Evolutionary conservation across 306 rosid genomes (phyloP).

Genomic region (Cucurbita moschata): DNA sequence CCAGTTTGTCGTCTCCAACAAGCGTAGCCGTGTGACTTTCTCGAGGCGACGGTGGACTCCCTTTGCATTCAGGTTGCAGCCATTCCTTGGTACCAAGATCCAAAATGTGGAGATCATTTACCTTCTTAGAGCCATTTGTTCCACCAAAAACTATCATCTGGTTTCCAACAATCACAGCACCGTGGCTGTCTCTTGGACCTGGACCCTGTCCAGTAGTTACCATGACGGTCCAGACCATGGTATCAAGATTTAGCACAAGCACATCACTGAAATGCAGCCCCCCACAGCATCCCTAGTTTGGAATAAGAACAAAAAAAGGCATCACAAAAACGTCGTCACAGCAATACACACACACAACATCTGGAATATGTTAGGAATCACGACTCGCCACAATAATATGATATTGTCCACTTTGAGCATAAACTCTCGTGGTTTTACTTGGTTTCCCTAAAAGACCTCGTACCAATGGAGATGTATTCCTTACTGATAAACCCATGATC

Average conservation of each 20-base stretch:
- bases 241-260: slow-evolving; percentile 48
- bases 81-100: slow-evolving; percentile 63
- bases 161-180: slow-evolving; percentile 45
- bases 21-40: slow-evolving; percentile 88
- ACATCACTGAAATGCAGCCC: slow-evolving; percentile 86
- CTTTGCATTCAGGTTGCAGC: slow-evolving; percentile 54
- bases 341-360: neutral
- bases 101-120: slow-evolving; percentile 58
- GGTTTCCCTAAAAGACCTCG: too few species aligned
- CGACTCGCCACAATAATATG: too few species aligned
- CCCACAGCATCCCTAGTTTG: slow-evolving; percentile 75
- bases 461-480: too few species aligned
- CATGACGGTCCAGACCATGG: slow-evolving; percentile 66
- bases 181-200: slow-evolving; percentile 93
- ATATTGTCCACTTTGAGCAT: too few species aligned
- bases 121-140: slow-evolving; percentile 81
- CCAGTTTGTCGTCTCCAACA: slow-evolving; percentile 47
- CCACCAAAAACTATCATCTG: slow-evolving; percentile 92
- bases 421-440: too few species aligned
- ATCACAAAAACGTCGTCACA: neutral
- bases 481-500: too few species aligned
- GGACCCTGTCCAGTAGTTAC: slow-evolving; percentile 60
- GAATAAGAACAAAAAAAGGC: neutral
- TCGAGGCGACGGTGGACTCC: slow-evolving; percentile 71
- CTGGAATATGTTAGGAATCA: too few species aligned